Evolutionary conservation across 139 green algal genomes (phyloP).

Genomic region (Chlorella sp.): DNA sequence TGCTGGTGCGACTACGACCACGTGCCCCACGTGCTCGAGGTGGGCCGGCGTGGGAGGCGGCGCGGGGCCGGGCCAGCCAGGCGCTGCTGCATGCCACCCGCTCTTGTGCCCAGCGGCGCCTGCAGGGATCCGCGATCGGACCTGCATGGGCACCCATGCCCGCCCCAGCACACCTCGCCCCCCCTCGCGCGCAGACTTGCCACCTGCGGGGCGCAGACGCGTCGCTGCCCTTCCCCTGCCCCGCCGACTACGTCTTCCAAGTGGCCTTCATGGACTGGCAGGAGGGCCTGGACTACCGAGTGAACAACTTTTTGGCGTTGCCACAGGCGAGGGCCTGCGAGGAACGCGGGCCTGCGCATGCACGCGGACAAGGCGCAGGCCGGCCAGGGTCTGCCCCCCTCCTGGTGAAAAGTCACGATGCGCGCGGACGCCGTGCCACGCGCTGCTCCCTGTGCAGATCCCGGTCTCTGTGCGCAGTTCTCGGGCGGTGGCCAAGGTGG

Average conservation of each 20-base stretch:
- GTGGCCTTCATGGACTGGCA: background rate
- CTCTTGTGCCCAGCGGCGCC: background rate
- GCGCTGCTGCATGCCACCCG: background rate
- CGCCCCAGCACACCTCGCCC: background rate
- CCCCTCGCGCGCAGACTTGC: too few species aligned
- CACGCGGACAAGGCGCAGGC: too few species aligned
- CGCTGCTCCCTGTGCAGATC: too few species aligned
- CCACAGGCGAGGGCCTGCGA: too few species aligned
- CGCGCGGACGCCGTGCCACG: too few species aligned
- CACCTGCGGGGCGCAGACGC: slow-evolving; percentile 1
- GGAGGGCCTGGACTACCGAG: background rate
- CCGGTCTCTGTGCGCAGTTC: background rate
- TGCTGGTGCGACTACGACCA: slow-evolving; percentile 25
- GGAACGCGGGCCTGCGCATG: too few species aligned
- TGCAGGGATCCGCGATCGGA: background rate
- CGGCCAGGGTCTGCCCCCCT: too few species aligned
- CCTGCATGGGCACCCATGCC: background rate
- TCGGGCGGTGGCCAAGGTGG: background rate
- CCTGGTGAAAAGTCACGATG: too few species aligned
- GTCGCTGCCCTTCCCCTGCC: slow-evolving; percentile 15
- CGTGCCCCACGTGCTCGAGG: slow-evolving; percentile 12
- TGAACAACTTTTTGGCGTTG: slow-evolving; percentile 5
- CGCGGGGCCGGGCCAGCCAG: background rate
- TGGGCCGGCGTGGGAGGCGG: background rate
- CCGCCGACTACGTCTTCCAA: slow-evolving; percentile 13